phyloP scores from a whole-genome alignment of 805 yeast genomes.

The Saccharomycopsis amapae region DNA sequence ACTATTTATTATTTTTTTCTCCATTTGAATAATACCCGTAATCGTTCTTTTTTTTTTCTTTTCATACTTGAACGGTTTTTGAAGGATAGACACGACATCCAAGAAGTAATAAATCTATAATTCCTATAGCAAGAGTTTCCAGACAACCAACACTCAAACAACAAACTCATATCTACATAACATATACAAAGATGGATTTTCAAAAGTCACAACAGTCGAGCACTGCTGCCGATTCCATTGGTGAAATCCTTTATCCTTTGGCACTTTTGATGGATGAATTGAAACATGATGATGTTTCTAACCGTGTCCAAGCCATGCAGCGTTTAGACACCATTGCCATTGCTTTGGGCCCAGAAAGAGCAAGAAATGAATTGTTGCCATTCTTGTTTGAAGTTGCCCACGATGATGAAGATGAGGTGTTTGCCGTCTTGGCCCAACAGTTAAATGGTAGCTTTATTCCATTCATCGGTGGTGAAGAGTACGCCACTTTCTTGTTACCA shows the following conservation, averaged over 20 bases:
- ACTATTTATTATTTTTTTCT: too few relatives aligned
- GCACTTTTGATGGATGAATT: constrained; percentile 96
- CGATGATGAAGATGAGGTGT: constrained; percentile 97
- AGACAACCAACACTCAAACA: too few relatives aligned
- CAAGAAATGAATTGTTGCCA: constrained; percentile 83
- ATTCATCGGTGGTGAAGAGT: constrained; percentile 73
- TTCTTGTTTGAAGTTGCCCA: constrained; percentile 79
- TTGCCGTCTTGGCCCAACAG: constrained; percentile 88
- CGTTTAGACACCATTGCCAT: constrained; percentile 89
- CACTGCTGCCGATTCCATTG: constrained; percentile 16
- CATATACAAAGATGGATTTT: too few relatives aligned
- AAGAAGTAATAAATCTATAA: too few relatives aligned
- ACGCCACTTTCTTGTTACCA: constrained; percentile 50
- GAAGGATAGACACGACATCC: too few relatives aligned
- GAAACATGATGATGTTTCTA: constrained; percentile 91
- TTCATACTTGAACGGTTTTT: too few relatives aligned
- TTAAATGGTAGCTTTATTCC: constrained; percentile 76
- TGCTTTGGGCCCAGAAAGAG: constrained; percentile 91
- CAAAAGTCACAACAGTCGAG: too few relatives aligned
- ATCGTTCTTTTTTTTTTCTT: too few relatives aligned
- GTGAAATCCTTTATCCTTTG: constrained; percentile 63
- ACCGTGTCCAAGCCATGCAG: constrained; percentile 91
- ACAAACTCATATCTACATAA: too few relatives aligned
- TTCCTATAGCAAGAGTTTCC: too few relatives aligned
- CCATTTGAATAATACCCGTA: too few relatives aligned